These are phyloP conservation scores for Echria macrotheca DNA, from an alignment of 495 filamentous ascomycete species.

Conservation along the genomic window DNA sequence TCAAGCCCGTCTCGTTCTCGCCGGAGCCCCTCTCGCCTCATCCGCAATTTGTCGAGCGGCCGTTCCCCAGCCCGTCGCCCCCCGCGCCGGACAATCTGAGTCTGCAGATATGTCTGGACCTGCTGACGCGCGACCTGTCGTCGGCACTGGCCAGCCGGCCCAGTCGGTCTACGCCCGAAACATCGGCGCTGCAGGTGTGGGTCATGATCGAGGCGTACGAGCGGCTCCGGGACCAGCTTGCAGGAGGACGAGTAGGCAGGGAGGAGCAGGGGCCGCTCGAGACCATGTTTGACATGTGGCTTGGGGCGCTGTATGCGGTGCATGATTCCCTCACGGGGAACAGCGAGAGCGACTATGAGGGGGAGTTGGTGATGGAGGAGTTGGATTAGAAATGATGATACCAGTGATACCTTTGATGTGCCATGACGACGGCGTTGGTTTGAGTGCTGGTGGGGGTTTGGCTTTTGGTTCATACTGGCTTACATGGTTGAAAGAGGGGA, in stretches of 20 bases:
- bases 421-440: neutral
- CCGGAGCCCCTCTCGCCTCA: constrained; percentile 22
- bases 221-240: constrained; percentile 33
- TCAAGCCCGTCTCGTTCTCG: constrained; percentile 34
- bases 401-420: neutral
- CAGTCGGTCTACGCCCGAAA: constrained; percentile 28
- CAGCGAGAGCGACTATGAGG: constrained; percentile 15
- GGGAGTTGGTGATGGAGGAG: constrained; percentile 13
- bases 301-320: constrained; percentile 36
- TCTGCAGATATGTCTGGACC: constrained; percentile 38
- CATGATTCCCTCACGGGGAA: constrained; percentile 26
- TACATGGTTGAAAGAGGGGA: too few species aligned
- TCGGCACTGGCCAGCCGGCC: constrained; percentile 25
- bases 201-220: constrained; percentile 50
- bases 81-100: constrained; percentile 25
- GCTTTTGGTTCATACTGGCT: too few species aligned
- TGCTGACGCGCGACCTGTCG: constrained; percentile 39
- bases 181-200: constrained; percentile 51
- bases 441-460: neutral
- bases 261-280: constrained; percentile 23
- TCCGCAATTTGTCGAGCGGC: neutral
- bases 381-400: constrained; percentile 16
- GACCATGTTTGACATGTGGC: constrained; percentile 40
- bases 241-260: constrained; percentile 13
- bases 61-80: constrained; percentile 7